Evolutionary conservation across 805 yeast species (phyloP).

Genomic region (Ogataea trehalophila): DNA sequence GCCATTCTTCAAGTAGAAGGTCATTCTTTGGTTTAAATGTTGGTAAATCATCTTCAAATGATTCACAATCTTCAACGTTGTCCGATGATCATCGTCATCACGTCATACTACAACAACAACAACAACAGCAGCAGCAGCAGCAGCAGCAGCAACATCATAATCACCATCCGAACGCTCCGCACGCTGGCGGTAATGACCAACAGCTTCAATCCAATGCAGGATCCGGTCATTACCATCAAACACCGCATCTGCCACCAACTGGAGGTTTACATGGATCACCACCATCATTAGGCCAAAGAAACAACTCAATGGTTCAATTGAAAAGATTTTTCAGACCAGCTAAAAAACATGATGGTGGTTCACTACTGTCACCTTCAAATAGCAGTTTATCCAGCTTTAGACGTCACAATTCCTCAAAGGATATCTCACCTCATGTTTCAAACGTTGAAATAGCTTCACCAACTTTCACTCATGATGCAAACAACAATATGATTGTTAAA

Average conservation of each 20-base stretch:
- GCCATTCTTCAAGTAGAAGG: conserved; percentile 22
- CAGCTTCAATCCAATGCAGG: conserved; percentile 2
- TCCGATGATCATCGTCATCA: conserved; percentile 24
- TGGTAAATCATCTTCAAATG: conserved; percentile 28
- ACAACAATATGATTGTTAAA: conserved; percentile 36
- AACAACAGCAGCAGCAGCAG: conserved; percentile 2
- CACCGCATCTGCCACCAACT: conserved; percentile 14
- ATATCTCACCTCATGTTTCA: conserved; percentile 19
- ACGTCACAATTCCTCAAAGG: conserved; percentile 19
- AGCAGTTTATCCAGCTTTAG: conserved; percentile 3
- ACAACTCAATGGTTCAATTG: conserved; percentile 60
- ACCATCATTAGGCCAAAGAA: conserved; percentile 2
- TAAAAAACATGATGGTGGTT: conserved; percentile 21
- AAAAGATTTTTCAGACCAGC: conserved; percentile 68
- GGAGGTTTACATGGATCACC: neutral
- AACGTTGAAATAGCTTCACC: conserved; percentile 26
- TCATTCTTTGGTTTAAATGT: conserved; percentile 27
- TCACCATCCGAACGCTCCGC: conserved; percentile 1
- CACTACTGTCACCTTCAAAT: conserved; percentile 6
- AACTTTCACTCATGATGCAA: conserved; percentile 35
- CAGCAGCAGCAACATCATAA: conserved; percentile 1
- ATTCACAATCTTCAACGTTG: conserved; percentile 22
- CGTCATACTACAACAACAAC: conserved; percentile 1
- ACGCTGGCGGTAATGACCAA: conserved; percentile 1
- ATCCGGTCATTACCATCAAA: conserved; percentile 11